phyloP scores from a whole-genome alignment of 2,329 filamentous ascomycete genomes.

The Beauveria australis region DNA sequence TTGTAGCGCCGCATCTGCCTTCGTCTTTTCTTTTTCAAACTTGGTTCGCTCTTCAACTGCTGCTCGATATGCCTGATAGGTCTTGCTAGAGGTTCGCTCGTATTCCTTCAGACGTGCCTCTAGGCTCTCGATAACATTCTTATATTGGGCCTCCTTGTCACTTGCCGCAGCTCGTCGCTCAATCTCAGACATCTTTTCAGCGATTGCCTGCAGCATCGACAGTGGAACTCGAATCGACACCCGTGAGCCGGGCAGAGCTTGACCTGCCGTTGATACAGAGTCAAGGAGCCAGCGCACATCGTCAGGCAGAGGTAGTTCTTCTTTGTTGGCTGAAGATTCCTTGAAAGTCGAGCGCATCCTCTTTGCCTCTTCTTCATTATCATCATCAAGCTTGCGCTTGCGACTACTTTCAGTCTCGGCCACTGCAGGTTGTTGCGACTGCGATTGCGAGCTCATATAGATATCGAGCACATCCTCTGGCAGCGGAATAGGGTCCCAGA shows the following conservation, averaged over 20 bases:
- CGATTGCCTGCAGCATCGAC: conserved; percentile 30
- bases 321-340: conserved; percentile 15
- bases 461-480: conserved; percentile 42
- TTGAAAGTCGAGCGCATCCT: conserved; percentile 20
- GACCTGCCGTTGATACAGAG: conserved; percentile 13
- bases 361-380: conserved; percentile 24
- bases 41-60: conserved; percentile 42
- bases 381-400: conserved; percentile 39
- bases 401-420: conserved; percentile 22
- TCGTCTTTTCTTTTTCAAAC: conserved; percentile 39
- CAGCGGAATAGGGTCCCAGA: conserved; percentile 39
- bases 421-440: conserved; percentile 21
- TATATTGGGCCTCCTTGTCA: conserved; percentile 28
- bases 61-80: conserved; percentile 39
- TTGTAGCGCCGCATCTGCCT: conserved; percentile 26
- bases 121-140: conserved; percentile 33
- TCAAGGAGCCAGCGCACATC: conserved; percentile 24
- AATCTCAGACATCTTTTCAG: conserved; percentile 26
- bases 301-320: conserved; percentile 25
- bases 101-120: conserved; percentile 39
- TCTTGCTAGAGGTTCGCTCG: conserved; percentile 32
- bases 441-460: conserved; percentile 32
- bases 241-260: conserved; percentile 13
- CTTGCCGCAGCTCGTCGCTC: conserved; percentile 20
- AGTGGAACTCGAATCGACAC: conserved; percentile 22